Evolutionary conservation across 2,329 filamentous ascomycete species (phyloP), one percentile per base, ranked within the genome.

Genomic region (Colletotrichum truncatum): DNA sequence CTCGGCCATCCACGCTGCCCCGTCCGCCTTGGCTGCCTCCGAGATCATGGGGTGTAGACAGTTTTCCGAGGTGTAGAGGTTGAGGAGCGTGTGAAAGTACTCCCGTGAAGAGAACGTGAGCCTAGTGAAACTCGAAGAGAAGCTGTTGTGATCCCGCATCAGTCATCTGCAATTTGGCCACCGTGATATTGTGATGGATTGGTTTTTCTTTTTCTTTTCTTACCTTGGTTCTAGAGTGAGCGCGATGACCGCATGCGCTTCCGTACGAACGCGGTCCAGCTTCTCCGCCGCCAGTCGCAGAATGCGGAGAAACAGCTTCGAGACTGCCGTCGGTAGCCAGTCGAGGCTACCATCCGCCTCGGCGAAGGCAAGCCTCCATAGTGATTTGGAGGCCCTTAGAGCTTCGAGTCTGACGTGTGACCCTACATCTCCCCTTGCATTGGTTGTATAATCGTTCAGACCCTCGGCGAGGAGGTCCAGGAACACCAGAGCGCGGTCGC

Each of bases 391-490:
- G 14, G 93, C 94, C 74, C 90, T 85, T 11, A 98, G 85, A 23
- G 93, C 94, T 75, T 94, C 91, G 5, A 95, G 81, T 4, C 96
- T 87, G 4, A 97, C 91, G 55, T 94, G 87, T 0, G 94, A 97
- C 5, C 96, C 96, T 51, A 98, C 86, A 73, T 99, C 96, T 14
- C 96, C 96, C 61, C 94, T 85, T 12, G 94, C 90, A 69, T 93
- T 95, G 4, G 93, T 94, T 0, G 93, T 97, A 73, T 98, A 98
- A 74, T 99, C 94, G 69, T 95, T 91, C 26, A 99, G 78, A 0
- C 90, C 88, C 39, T 85, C 84, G 1, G 77, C 73, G 8, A 91
- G 76, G 2, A 88, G 67, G 0, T 72, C 70, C 2, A 86, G 66
- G 62, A 89, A 85, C 3, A 72, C 70, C 5, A 70, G 68, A 4